phyloP scores from a whole-genome alignment of 257 asterid species.

The Ocimum tenuiflorum region DNA sequence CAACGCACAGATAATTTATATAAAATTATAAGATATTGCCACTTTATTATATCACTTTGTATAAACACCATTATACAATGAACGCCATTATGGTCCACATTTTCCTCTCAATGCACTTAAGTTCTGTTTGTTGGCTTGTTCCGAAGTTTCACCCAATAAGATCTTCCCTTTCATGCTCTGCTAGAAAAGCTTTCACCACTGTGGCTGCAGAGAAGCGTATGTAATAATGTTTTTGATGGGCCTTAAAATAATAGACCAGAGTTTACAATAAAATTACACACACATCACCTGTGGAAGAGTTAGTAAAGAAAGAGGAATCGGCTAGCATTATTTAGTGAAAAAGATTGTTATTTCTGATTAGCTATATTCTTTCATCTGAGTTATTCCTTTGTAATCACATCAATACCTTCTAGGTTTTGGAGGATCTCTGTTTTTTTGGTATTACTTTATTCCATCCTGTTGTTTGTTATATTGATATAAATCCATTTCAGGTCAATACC shows the following conservation, averaged over 20 bases:
- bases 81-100: background rate
- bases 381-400: background rate
- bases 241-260: background rate
- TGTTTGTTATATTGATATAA: background rate
- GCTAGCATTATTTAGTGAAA: too few relatives aligned
- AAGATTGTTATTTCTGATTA: too few relatives aligned
- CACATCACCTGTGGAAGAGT: background rate
- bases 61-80: too few relatives aligned
- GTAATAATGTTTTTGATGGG: background rate
- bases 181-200: background rate
- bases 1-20: background rate
- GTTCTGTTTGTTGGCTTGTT: background rate
- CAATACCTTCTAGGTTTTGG: background rate
- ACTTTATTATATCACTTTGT: too few relatives aligned
- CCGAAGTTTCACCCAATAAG: background rate
- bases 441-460: background rate
- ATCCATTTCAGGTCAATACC: conserved; percentile 72
- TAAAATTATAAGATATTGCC: background rate
- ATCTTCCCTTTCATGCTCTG: background rate
- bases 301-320: background rate
- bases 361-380: too few relatives aligned
- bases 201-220: background rate
- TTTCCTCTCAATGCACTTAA: background rate
- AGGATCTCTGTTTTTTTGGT: background rate
- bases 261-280: too few relatives aligned